phyloP scores from a whole-genome alignment of 2,329 filamentous ascomycete genomes.

The Aureobasidium melanogenum region DNA sequence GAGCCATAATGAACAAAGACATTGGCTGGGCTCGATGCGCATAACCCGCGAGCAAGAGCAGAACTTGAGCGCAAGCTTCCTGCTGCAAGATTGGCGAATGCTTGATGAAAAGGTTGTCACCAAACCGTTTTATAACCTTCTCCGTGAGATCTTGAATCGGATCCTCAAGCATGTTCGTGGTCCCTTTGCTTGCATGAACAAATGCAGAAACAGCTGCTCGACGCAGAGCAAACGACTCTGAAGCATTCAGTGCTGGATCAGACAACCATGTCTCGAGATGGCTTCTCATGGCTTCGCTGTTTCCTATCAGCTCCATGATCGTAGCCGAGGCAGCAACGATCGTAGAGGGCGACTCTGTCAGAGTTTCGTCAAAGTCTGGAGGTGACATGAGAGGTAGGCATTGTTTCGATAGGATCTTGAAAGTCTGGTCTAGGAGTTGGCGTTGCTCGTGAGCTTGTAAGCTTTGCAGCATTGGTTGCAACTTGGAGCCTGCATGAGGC shows the following conservation, averaged over 20 bases:
- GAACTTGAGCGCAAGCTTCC: constrained; percentile 73
- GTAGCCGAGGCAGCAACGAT: constrained; percentile 14
- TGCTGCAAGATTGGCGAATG: constrained; percentile 80
- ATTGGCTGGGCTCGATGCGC: constrained; percentile 57
- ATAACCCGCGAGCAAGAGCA: constrained; percentile 71
- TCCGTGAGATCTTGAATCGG: constrained; percentile 51
- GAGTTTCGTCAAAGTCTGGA: background rate
- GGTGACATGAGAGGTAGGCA: background rate
- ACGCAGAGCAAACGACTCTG: constrained; percentile 18
- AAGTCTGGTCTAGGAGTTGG: constrained; percentile 29
- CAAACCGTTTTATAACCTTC: constrained; percentile 64
- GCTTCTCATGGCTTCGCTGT: constrained; percentile 14
- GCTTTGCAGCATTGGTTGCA: constrained; percentile 28
- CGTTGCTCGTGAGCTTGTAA: constrained; percentile 43
- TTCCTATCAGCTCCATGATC: constrained; percentile 11
- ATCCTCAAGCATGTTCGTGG: constrained; percentile 14
- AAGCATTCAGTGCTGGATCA: constrained; percentile 18
- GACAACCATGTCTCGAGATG: constrained; percentile 18
- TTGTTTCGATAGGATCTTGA: constrained; percentile 21
- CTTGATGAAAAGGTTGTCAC: constrained; percentile 77
- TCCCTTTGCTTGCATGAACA: background rate
- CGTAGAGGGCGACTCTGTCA: background rate
- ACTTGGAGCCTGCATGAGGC: background rate
- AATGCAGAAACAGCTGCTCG: constrained; percentile 22
- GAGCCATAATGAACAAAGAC: constrained; percentile 59